Conservation (phyloP, 2,329 filamentous ascomycete genomes). For the Colletotrichum coccodes region DNA sequence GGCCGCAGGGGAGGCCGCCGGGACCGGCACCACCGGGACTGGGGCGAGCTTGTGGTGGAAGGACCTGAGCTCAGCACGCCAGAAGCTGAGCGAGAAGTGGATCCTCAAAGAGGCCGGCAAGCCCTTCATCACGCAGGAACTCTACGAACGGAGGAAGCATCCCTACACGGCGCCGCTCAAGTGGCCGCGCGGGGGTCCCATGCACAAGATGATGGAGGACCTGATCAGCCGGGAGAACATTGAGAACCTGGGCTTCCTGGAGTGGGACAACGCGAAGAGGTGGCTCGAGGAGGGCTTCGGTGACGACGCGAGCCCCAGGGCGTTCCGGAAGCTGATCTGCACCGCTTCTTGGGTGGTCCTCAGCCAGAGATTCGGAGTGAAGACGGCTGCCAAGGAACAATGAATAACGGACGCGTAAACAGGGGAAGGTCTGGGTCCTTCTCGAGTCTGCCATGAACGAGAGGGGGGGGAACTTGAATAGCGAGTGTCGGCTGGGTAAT, state of each 20-base stretch:
- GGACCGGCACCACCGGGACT: background rate
- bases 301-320: slow-evolving; percentile 41
- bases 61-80: slow-evolving; percentile 22
- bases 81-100: slow-evolving; percentile 56
- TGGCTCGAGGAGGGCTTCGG: slow-evolving; percentile 51
- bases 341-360: slow-evolving; percentile 25
- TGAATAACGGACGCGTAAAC: background rate
- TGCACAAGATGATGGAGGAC: slow-evolving; percentile 46
- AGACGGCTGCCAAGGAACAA: slow-evolving; percentile 16
- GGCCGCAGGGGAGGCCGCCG: background rate
- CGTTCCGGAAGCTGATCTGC: slow-evolving; percentile 24
- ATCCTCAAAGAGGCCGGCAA: slow-evolving; percentile 56
- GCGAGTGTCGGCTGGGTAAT: background rate
- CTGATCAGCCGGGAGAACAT: slow-evolving; percentile 49
- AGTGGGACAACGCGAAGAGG: slow-evolving; percentile 46
- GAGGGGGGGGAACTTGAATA: background rate
- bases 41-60: slow-evolving; percentile 52
- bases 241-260: slow-evolving; percentile 50
- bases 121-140: slow-evolving; percentile 55
- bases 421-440: background rate
- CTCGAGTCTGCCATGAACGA: background rate
- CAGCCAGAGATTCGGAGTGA: slow-evolving; percentile 23
- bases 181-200: slow-evolving; percentile 52
- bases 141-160: slow-evolving; percentile 61
- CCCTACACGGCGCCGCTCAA: slow-evolving; percentile 57